Evolutionary conservation across 164 flowering plant genomes (phyloP).

Genomic region (Umbilicus rupestris): DNA sequence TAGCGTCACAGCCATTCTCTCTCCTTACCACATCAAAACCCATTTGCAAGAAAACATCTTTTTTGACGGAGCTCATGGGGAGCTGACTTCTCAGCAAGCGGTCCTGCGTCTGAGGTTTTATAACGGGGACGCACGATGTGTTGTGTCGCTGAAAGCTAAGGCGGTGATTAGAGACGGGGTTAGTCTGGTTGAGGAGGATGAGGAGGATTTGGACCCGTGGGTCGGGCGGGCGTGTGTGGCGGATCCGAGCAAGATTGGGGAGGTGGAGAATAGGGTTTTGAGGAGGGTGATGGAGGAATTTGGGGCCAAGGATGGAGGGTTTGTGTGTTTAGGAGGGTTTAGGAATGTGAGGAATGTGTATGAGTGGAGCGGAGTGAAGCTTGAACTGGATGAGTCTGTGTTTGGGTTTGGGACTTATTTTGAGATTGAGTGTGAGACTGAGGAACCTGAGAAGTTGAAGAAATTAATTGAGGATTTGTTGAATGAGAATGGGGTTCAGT

Average conservation of each 20-base stretch:
- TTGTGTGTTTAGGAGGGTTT: conserved; percentile 40
- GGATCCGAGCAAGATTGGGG: conserved; percentile 16
- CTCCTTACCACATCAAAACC: conserved; percentile 30
- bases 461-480: conserved; percentile 26
- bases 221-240: conserved; percentile 21
- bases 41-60: conserved; percentile 43
- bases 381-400: conserved; percentile 37
- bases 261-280: conserved; percentile 23
- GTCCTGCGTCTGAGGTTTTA: conserved; percentile 56
- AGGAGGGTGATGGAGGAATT: conserved; percentile 25
- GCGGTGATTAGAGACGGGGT: conserved; percentile 42
- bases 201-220: conserved; percentile 36
- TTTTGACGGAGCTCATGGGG: conserved; percentile 37
- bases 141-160: conserved; percentile 42
- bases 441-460: conserved; percentile 31
- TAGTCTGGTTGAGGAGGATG: conserved; percentile 60
- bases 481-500: conserved; percentile 28
- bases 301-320: conserved; percentile 19
- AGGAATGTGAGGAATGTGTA: conserved; percentile 30
- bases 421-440: conserved; percentile 39
- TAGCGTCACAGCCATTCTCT: conserved; percentile 25
- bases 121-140: conserved; percentile 28
- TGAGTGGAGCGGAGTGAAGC: conserved; percentile 32
- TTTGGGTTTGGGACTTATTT: conserved; percentile 29
- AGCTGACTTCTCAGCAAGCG: conserved; percentile 40